phyloP scores from a whole-genome alignment of 805 yeast genomes.

The Torulaspora maleeae region DNA sequence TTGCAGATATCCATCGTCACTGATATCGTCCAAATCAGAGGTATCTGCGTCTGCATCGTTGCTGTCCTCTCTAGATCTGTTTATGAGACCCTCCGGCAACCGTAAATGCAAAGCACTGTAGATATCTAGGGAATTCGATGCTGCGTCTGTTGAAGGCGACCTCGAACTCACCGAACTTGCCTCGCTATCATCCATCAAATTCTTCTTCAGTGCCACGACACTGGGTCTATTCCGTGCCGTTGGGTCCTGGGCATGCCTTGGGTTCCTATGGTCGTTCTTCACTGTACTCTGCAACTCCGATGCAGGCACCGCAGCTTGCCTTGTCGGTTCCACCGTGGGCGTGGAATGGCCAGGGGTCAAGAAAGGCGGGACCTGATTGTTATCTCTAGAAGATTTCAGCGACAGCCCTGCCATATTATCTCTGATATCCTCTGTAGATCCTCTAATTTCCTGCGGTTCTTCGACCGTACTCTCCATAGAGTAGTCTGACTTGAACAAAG shows the following conservation, averaged over 20 bases:
- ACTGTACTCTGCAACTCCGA: slow-evolving; percentile 5
- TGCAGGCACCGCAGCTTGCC: slow-evolving; percentile 18
- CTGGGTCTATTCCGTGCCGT: slow-evolving; percentile 12
- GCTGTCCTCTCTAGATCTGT: background rate
- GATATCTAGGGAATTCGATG: slow-evolving; percentile 9
- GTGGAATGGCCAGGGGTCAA: slow-evolving; percentile 23
- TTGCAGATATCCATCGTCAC: slow-evolving; percentile 19
- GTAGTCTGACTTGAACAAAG: slow-evolving; percentile 9
- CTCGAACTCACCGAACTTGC: slow-evolving; percentile 3
- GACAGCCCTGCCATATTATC: slow-evolving; percentile 24
- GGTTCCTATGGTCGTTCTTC: background rate
- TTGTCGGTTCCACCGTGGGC: slow-evolving; percentile 24
- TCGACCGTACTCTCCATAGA: slow-evolving; percentile 2
- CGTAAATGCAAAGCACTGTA: slow-evolving; percentile 4
- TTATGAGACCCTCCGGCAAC: background rate
- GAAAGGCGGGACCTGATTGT: slow-evolving; percentile 11
- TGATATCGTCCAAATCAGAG: slow-evolving; percentile 11
- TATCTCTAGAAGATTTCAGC: slow-evolving; percentile 10
- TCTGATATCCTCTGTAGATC: slow-evolving; percentile 15
- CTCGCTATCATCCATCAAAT: slow-evolving; percentile 16
- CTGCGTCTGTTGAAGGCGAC: slow-evolving; percentile 3
- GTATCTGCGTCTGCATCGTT: slow-evolving; percentile 8
- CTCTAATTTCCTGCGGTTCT: background rate
- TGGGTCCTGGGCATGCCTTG: background rate
- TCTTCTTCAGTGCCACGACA: slow-evolving; percentile 23